Conservation (phyloP, 495 filamentous ascomycete species). For the Penicillium coprophilum region DNA sequence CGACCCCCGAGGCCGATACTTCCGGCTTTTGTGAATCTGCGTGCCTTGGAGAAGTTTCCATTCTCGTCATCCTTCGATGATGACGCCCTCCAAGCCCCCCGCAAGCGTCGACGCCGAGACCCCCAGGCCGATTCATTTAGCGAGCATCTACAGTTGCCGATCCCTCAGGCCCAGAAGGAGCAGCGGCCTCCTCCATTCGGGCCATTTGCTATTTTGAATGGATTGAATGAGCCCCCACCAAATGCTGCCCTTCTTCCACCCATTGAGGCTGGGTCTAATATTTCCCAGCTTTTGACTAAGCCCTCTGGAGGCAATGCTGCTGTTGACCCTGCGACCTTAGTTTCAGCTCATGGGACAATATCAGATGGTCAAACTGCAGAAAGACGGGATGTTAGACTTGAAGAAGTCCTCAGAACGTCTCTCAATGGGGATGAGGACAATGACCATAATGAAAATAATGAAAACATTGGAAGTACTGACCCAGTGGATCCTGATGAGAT, state of each 20-base stretch:
- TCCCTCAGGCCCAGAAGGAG: constrained; percentile 47
- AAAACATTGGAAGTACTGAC: constrained; percentile 10
- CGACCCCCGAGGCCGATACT: constrained; percentile 45
- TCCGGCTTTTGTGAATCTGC: constrained; percentile 49
- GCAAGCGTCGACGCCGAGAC: constrained; percentile 46
- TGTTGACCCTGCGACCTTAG: constrained; percentile 25
- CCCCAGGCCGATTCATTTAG: constrained; percentile 45
- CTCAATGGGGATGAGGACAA: constrained; percentile 22
- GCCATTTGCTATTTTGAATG: constrained; percentile 66
- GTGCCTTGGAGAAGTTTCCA: constrained; percentile 46
- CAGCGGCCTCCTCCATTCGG: constrained; percentile 51
- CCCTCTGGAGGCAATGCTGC: constrained; percentile 30
- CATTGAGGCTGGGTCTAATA: constrained; percentile 56
- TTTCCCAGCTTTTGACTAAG: constrained; percentile 43
- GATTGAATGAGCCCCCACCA: constrained; percentile 73
- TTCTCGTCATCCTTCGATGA: constrained; percentile 46
- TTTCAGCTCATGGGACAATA: constrained; percentile 19
- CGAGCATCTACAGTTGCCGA: constrained; percentile 53
- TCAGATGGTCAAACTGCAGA: constrained; percentile 34
- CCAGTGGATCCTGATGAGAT: constrained; percentile 9
- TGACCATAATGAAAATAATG: constrained; percentile 15
- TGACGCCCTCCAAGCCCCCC: constrained; percentile 34
- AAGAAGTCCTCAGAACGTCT: constrained; percentile 39
- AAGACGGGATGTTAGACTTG: constrained; percentile 38
- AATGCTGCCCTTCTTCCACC: constrained; percentile 71